These are phyloP conservation scores for Rhizophora mangle DNA, from an alignment of 345 rosid species.

Conservation along the genomic window DNA sequence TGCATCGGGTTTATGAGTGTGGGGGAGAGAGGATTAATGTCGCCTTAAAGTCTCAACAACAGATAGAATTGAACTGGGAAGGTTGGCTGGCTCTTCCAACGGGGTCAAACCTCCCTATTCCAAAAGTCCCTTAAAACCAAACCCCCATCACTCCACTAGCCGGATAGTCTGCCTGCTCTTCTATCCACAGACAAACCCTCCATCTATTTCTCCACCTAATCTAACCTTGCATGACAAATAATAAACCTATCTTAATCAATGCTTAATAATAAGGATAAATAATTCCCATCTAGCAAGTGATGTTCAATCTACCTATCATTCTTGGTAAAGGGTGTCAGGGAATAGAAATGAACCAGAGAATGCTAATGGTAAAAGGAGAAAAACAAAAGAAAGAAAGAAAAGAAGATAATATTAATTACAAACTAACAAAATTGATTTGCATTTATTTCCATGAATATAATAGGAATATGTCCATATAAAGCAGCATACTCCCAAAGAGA, in stretches of 20 bases:
- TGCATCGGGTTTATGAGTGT: neutral
- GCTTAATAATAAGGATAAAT: no score
- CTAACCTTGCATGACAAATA: no score
- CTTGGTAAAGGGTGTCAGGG: no score
- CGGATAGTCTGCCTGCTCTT: slow-evolving; percentile 23
- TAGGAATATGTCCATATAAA: slow-evolving; percentile 27
- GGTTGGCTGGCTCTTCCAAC: slow-evolving; percentile 22
- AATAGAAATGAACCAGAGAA: no score
- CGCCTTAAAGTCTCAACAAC: slow-evolving; percentile 6
- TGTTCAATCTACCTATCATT: no score
- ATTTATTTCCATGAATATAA: slow-evolving; percentile 25
- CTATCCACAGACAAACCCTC: slow-evolving; percentile 25
- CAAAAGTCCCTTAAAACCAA: slow-evolving; percentile 12
- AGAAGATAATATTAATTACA: neutral
- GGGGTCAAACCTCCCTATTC: slow-evolving; percentile 44
- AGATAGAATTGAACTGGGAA: neutral
- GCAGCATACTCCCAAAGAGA: slow-evolving; percentile 20
- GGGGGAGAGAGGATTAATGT: neutral
- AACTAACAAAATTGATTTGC: slow-evolving; percentile 20
- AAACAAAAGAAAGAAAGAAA: neutral
- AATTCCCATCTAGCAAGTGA: no score
- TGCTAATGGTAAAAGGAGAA: neutral
- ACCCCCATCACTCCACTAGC: slow-evolving; percentile 25
- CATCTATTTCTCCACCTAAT: neutral
- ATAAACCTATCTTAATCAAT: no score